Base-by-base conservation (phyloP, 1,284 basidiomycete species). In the Tilletia walkeri region DNA sequence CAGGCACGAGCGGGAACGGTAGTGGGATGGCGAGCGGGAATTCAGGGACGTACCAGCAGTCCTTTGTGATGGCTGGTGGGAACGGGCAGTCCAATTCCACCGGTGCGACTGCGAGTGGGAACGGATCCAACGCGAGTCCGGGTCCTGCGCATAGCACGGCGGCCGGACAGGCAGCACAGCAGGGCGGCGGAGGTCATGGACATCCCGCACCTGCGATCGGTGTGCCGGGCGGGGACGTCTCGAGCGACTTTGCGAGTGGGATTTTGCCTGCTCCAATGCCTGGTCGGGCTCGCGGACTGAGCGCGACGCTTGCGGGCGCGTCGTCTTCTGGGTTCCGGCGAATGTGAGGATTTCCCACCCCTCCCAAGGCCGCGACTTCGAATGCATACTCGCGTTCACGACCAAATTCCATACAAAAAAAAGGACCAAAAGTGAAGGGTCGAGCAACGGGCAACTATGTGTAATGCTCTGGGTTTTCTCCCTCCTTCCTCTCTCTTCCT, bases 241-340 rank as follows among this genome's bases (percentile, higher is more conserved):
- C 59, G 30, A 38, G n/a, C 36, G 59, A 63, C 59, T 63, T 63
- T 63, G 59, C 59, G 59, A 63, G 59, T 39, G 59, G 59, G 14
- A 63, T 63, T 10, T n/a, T 63, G 36, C 59, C 59, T 38, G 59
- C 59, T 38, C 59, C 59, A 18, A 16, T 36, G n/a, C 59, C 59
- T 4, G 59, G 59, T 39, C 59, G 59, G 36, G 59, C 59, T n/a
- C 59, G 59, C 3, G 59, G 59, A 34, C 38, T 63, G 59, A 63
- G 59, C 34, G 59, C 59, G 34, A 38, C 36, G 12, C 38, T 63
- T 14, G 59, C 59, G 30, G 38, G 59, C 36, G 59, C 59, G 34
- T 39, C 59, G 36, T 34, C 59, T 14, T 24, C 30, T 34, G 54
- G 54, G 5, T 56, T 56, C 12, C 54, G 54, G 34, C 20, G 54